Conservation (phyloP, 169 alveolate genomes). For the Plasmodium falciparum region DNA sequence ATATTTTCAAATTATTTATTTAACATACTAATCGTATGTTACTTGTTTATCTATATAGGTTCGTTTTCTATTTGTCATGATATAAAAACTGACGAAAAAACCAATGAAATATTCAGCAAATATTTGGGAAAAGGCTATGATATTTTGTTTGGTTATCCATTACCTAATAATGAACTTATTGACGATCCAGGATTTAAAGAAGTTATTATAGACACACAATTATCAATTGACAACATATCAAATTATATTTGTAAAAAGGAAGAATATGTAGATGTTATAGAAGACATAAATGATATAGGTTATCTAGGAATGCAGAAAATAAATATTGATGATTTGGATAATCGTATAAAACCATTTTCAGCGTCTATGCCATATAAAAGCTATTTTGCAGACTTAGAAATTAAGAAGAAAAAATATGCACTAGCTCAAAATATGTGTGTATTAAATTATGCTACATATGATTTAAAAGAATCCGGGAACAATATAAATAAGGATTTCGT, state of each 20-base stretch:
- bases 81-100: neutral
- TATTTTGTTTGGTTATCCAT: slow-evolving; percentile 66
- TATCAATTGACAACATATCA: slow-evolving; percentile 16
- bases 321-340: slow-evolving; percentile 45
- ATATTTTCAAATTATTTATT: too few species aligned
- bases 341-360: slow-evolving; percentile 46
- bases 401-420: slow-evolving; percentile 52
- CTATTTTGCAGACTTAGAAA: slow-evolving; percentile 66
- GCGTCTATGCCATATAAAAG: slow-evolving; percentile 68
- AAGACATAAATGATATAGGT: slow-evolving; percentile 51
- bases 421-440: slow-evolving; percentile 53
- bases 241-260: slow-evolving; percentile 38
- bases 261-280: slow-evolving; percentile 52
- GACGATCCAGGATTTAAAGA: slow-evolving; percentile 64
- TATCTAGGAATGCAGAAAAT: slow-evolving; percentile 58
- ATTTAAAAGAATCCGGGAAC: slow-evolving; percentile 34
- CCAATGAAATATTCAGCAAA: slow-evolving; percentile 37
- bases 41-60: neutral
- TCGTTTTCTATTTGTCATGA: neutral
- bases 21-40: too few species aligned
- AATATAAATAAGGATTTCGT: slow-evolving; percentile 42
- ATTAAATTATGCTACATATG: slow-evolving; percentile 32
- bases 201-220: slow-evolving; percentile 33
- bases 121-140: slow-evolving; percentile 70
- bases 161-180: slow-evolving; percentile 67